Conservation (phyloP, 2,329 filamentous ascomycete genomes). For the Fusarium zealandicum region DNA sequence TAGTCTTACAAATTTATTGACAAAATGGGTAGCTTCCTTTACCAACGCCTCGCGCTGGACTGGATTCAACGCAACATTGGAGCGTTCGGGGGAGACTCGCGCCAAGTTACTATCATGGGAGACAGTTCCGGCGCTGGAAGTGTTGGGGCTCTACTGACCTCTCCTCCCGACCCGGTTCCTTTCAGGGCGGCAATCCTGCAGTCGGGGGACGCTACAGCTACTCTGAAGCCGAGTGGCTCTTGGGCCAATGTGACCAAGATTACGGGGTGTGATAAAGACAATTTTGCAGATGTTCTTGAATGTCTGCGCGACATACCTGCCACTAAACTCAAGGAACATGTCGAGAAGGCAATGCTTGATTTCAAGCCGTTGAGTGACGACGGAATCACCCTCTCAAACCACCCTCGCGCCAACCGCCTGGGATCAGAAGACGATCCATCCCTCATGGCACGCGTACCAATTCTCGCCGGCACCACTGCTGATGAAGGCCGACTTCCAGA, state of each 20-base stretch:
- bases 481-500: conserved; percentile 31
- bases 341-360: conserved; percentile 26
- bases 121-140: conserved; percentile 65
- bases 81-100: conserved; percentile 55
- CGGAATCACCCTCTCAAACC: conserved; percentile 32
- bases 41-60: conserved; percentile 55
- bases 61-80: conserved; percentile 60
- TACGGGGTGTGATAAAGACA: conserved; percentile 14
- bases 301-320: conserved; percentile 39
- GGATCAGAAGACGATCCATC: conserved; percentile 4
- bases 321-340: conserved; percentile 17
- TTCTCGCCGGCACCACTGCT: conserved; percentile 35
- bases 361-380: conserved; percentile 36
- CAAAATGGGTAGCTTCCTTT: conserved; percentile 19
- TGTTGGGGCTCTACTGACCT: conserved; percentile 47
- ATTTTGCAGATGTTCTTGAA: conserved; percentile 6
- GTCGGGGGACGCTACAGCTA: conserved; percentile 29
- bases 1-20: background rate
- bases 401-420: conserved; percentile 19
- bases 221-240: conserved; percentile 3
- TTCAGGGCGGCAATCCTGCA: conserved; percentile 42
- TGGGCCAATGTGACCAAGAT: conserved; percentile 26
- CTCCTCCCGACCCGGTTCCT: conserved; percentile 40
- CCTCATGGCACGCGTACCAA: conserved; percentile 35
- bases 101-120: conserved; percentile 58